phyloP scores from a whole-genome alignment of 2,329 filamentous ascomycete genomes.

The Lachnellula hyalina region DNA sequence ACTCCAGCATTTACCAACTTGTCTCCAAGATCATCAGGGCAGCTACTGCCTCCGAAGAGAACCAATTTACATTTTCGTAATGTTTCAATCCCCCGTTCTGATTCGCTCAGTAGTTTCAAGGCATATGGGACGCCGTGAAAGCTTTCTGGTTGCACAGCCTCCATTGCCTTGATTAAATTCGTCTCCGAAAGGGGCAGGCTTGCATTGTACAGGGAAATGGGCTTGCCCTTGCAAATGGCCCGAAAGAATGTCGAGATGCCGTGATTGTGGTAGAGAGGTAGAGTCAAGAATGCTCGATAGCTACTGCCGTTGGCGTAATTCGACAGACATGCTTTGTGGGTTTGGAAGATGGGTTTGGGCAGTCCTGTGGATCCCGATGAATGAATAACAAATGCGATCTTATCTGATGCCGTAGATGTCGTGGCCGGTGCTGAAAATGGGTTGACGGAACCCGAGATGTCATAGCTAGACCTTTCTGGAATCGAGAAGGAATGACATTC shows the following conservation, averaged over 20 bases:
- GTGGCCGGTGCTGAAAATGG: not conserved
- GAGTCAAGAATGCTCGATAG: conserved; percentile 31
- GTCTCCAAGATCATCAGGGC: conserved; percentile 54
- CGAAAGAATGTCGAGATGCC: conserved; percentile 50
- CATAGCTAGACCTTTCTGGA: conserved; percentile 12
- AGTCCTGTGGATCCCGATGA: conserved; percentile 49
- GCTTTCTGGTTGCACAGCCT: conserved; percentile 42
- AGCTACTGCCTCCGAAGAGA: conserved; percentile 53
- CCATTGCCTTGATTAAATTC: conserved; percentile 41
- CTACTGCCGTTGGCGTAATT: conserved; percentile 28
- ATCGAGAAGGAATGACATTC: conserved; percentile 22
- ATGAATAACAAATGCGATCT: conserved; percentile 26
- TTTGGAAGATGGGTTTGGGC: conserved; percentile 58
- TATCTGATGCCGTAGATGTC: conserved; percentile 4
- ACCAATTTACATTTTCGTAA: conserved; percentile 45
- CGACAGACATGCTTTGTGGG: conserved; percentile 44
- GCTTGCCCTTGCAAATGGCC: conserved; percentile 44
- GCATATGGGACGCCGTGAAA: conserved; percentile 59
- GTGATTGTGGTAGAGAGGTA: conserved; percentile 55
- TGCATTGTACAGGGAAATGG: conserved; percentile 49
- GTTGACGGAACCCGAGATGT: not conserved
- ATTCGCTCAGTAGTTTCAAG: conserved; percentile 56
- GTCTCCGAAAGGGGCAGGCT: conserved; percentile 47
- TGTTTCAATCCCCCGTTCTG: conserved; percentile 45
- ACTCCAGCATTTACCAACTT: conserved; percentile 46